Conservation (phyloP, 2,329 filamentous ascomycete genomes). For the Cryphonectria parasitica region DNA sequence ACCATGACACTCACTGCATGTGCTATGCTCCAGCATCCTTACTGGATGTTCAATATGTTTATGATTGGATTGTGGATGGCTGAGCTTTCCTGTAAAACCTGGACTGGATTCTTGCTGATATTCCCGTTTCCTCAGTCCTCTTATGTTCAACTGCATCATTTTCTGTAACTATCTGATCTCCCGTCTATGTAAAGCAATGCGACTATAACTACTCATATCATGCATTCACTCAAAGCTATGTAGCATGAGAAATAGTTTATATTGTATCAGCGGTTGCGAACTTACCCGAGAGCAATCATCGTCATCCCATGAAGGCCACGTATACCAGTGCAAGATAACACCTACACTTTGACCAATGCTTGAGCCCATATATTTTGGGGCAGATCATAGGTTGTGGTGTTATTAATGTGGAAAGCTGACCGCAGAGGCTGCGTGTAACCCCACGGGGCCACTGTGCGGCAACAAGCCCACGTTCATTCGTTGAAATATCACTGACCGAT, state of each 20-base stretch:
- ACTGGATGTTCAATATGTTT: background rate
- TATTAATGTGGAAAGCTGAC: background rate
- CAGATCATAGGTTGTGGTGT: background rate
- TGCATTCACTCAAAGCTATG: no score
- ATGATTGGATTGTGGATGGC: background rate
- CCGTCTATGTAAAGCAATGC: background rate
- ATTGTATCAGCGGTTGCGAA: background rate
- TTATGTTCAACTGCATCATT: background rate
- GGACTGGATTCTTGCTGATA: background rate
- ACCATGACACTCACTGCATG: background rate
- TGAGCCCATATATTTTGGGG: background rate
- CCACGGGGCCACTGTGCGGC: background rate
- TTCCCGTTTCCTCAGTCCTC: background rate
- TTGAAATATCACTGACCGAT: background rate
- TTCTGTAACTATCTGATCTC: background rate
- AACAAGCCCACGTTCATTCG: background rate
- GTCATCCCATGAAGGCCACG: background rate
- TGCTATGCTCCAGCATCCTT: background rate
- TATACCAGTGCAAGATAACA: background rate
- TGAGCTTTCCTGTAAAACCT: background rate
- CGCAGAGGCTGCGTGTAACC: background rate
- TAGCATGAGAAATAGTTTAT: no score
- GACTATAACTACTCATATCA: no score
- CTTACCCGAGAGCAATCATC: background rate
- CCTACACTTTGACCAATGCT: background rate